phyloP scores from a whole-genome alignment of 164 flowering plant genomes.

The Hamamelis virginiana region DNA sequence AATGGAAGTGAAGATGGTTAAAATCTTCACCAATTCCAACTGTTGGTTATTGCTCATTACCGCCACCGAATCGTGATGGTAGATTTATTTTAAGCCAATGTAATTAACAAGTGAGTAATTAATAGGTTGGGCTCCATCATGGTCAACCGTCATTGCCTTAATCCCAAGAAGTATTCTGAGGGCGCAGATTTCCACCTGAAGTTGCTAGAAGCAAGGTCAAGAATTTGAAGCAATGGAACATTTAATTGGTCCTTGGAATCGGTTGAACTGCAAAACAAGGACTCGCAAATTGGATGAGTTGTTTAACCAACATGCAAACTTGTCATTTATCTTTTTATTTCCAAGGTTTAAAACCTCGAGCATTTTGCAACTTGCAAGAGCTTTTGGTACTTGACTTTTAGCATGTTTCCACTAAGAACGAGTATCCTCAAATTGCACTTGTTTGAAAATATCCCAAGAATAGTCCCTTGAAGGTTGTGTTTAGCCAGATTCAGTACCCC shows the following conservation, averaged over 20 bases:
- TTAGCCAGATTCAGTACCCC: constrained; percentile 44
- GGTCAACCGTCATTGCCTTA: constrained; percentile 37
- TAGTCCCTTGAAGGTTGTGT: constrained; percentile 40
- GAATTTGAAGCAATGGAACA: constrained; percentile 45
- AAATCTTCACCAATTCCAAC: constrained; percentile 37
- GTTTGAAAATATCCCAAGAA: constrained; percentile 30
- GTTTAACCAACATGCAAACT: constrained; percentile 51
- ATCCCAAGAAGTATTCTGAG: constrained; percentile 31
- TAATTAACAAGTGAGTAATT: constrained; percentile 14
- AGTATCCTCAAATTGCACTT: constrained; percentile 38
- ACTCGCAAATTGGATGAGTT: constrained; percentile 38
- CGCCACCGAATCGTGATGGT: constrained; percentile 41
- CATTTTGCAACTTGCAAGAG: constrained; percentile 44
- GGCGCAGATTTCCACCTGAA: constrained; percentile 43
- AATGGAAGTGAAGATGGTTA: constrained; percentile 36
- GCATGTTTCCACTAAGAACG: constrained; percentile 45
- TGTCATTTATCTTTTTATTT: constrained; percentile 42
- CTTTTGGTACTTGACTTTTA: constrained; percentile 46
- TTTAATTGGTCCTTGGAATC: background rate
- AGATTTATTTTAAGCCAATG: background rate
- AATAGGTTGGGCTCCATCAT: background rate
- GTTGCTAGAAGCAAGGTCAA: constrained; percentile 49
- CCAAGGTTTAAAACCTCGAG: constrained; percentile 64
- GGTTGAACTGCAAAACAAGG: constrained; percentile 56
- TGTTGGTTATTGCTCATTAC: constrained; percentile 47